Evolutionary conservation across 192 early-diverging fungal genomes (phyloP), one percentile per base, ranked within the genome.

Genomic region (Entomortierella parvispora): DNA sequence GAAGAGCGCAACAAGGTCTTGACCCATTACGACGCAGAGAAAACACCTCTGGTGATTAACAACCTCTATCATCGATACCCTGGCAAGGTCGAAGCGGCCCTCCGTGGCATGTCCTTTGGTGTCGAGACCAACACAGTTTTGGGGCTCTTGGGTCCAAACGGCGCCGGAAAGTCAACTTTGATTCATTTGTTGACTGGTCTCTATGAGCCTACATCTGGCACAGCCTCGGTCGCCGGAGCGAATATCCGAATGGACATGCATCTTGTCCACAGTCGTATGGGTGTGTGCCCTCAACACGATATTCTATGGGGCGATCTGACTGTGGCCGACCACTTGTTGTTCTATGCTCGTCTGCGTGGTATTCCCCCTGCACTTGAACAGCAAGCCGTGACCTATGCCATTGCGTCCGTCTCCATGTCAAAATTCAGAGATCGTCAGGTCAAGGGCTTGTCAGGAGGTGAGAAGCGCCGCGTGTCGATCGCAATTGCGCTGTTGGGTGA

Each of bases 81-180:
- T 22, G 65, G 54, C 31, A 56, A 67, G 31, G 34, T 37, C 11
- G 65, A 67, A 14, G 40, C 65, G 9, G 54, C 56, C 23, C 34
- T 58, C 2, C 26, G 34, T 2, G 65, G 56, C 0, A 58, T 67
- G 46, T 50, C 65, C 1, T 81, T 91, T 66, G 87, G 82, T 47
- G 85, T 88, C 14, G 82, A 88, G 59, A 53, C 79, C 37, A 81
- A 72, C 34, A 68, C 75, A 2, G 74, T 87, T 18, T 89, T 90
- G 71, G 87, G 89, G 9, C 63, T 91, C 23, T 66, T 91, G n/a
- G 85, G 88, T 3, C 85, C 87, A 32, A 90, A 92, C 67, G 90
- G 89, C 49, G 85, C 86, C 22, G 90, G 88, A 18, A 92, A 92
- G 47, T 86, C 87, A 14, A 92, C 87, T 8, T 25, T 64, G 26